Evolutionary conservation across 805 yeast species (phyloP), one percentile per base, ranked within the genome.

Genomic region (Candida sanyiensis): DNA sequence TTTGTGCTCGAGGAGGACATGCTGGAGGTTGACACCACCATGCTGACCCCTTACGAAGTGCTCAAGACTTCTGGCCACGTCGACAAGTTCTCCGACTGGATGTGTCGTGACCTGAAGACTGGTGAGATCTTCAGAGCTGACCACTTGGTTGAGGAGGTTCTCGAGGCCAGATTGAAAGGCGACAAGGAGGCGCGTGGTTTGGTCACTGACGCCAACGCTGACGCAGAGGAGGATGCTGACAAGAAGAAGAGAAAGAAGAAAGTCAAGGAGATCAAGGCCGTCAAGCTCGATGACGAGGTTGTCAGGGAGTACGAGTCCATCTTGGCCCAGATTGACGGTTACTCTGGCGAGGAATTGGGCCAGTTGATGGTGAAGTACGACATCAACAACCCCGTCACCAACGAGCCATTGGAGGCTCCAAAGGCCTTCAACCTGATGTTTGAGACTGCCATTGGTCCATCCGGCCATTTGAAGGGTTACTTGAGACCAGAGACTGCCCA

Each of bases 111-210:
- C 65, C 70, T 79, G 57, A 85, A 85, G 61, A 85, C 96, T 28
- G 98, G 98, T 51, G 99, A 93, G 69, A 93, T 93, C 53, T 93
- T 93, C 73, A 78, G 99, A 67, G 97, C 97, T 38, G 99, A 93
- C 65, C 99, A 93, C 65, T 71, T 93, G 55, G 95, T 93, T 36
- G 99, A 93, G 69, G 98, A 93, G 69, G 98, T 94, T 10, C 70
- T 93, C 52, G 99, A 93, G 70, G 74, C 95, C 43, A 79, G 98
- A 63, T 75, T 93, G 63, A 93, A 90, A 67, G 99, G 99, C 56
- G 95, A 93, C 69, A 80, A 85, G 66, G 90, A 86, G 58, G 98
- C 98, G 36, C 82, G 98, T 66, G 99, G 98, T 54, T 59, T 75
- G 39, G 67, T 69, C 18, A 62, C 62, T 13, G 69, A 63, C 38